Base-by-base conservation (phyloP, 2,329 filamentous ascomycete genomes). In the Claviceps maximensis region DNA sequence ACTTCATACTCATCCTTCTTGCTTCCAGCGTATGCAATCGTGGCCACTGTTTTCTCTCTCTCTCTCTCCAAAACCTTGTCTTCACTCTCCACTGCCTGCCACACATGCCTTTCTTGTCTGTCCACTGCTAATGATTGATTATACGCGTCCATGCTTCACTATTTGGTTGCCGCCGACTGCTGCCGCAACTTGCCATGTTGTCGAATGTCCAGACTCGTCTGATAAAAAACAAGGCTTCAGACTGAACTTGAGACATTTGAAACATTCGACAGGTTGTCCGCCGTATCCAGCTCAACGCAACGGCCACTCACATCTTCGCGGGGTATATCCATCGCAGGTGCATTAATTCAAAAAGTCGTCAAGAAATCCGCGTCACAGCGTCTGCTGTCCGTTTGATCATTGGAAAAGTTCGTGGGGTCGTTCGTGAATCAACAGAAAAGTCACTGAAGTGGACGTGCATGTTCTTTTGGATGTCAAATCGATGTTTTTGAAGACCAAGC, bases 241-340 rank as follows among this genome's bases (percentile, higher is more conserved):
- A 3, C 15, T 3, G 31, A 12, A 21, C 19, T 29, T 29, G 31
- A 31, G 7, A 33, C 6, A 31, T 15, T n/a, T 40, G 21, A 29
- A 36, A 45, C 49, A 48, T n/a, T 40, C 21, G n/a, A 33, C 53
- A 38, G 7, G n/a, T 29, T 38, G 52, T 50, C 27, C 29, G 53
- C 53, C 50, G 46, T 52, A 47, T 59, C 59, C 60, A 66, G 62
- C 65, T 66, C 65, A 62, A 64, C 64, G 65, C 57, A 58, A 61
- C 60, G 58, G 55, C 59, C 49, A 67, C 65, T 63, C 65, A 64
- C 61, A 65, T 65, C 63, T 63, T 68, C 66, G 61, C 63, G 64
- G 66, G 67, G 67, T 69, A 69, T 69, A 69, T 69, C 67, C 67
- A 67, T 69, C 67, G 65, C 66, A 65, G 64, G 64, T 67, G 67